Conservation (phyloP, 116 monocot species). For the Trichopus zeylanicus region DNA sequence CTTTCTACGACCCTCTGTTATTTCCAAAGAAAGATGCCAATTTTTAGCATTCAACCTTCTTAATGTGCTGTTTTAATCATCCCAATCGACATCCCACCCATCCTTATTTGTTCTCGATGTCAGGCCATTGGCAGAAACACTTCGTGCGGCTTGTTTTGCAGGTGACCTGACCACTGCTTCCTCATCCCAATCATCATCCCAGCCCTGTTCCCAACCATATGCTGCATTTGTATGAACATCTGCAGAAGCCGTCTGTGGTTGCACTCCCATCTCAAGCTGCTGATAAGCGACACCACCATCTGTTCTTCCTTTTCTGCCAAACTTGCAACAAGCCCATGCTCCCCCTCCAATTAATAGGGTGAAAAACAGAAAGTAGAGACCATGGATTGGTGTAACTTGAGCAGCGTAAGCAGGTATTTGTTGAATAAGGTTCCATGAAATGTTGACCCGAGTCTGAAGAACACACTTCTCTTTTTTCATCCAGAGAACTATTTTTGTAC, state of each 20-base stretch:
- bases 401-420: slow-evolving; percentile 31
- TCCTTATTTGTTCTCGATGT: slow-evolving; percentile 41
- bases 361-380: slow-evolving; percentile 34
- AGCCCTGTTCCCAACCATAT: slow-evolving; percentile 70
- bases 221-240: slow-evolving; percentile 7
- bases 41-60: not conserved
- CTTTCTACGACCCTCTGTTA: not conserved
- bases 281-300: slow-evolving; percentile 51
- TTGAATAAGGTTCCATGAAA: slow-evolving; percentile 23
- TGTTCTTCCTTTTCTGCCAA: slow-evolving; percentile 26
- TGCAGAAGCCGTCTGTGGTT: slow-evolving; percentile 13
- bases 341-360: slow-evolving; percentile 33
- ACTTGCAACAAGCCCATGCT: slow-evolving; percentile 62
- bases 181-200: slow-evolving; percentile 86
- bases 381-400: slow-evolving; percentile 53
- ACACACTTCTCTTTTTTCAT: slow-evolving; percentile 28
- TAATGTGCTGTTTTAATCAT: slow-evolving; percentile 41
- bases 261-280: slow-evolving; percentile 67
- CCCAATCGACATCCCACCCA: slow-evolving; percentile 88
- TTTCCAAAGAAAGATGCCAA: not conserved
- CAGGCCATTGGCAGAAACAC: slow-evolving; percentile 35
- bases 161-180: slow-evolving; percentile 34
- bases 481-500: slow-evolving; percentile 23
- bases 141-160: slow-evolving; percentile 9
- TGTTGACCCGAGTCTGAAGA: slow-evolving; percentile 12